A percentile compares a stretch with the other conserved stretches of the same genome.
These are phyloP conservation scores for Starmera pachycereana DNA, from an alignment of 805 yeast genomes.

Conservation along the genomic window DNA sequence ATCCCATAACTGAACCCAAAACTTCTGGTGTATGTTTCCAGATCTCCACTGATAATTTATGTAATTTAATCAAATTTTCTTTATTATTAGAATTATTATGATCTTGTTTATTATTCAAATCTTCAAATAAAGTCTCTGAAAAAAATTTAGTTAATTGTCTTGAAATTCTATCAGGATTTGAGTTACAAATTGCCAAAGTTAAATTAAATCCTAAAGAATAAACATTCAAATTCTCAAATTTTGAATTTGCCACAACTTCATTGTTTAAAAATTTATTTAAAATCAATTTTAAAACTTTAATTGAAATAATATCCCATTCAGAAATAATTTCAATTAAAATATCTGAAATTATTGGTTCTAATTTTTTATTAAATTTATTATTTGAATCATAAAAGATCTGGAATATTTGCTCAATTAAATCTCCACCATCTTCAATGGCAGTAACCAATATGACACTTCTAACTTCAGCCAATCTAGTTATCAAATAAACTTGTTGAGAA, in stretches of 20 bases:
- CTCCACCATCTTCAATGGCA: conserved; percentile 56
- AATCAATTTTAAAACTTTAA: conserved; percentile 47
- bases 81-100: conserved; percentile 15
- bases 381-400: conserved; percentile 48
- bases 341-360: conserved; percentile 57
- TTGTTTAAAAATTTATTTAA: conserved; percentile 48
- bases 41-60: conserved; percentile 48
- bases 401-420: conserved; percentile 46
- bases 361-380: conserved; percentile 35
- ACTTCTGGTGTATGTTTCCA: conserved; percentile 78
- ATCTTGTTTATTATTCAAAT: conserved; percentile 7
- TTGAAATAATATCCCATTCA: conserved; percentile 59
- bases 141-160: conserved; percentile 70
- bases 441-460: conserved; percentile 64
- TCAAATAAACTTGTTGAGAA: conserved; percentile 50
- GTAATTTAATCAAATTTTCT: conserved; percentile 48
- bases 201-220: conserved; percentile 48
- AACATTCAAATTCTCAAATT: conserved; percentile 8
- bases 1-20: conserved; percentile 62
- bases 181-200: conserved; percentile 56
- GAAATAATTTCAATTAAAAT: conserved; percentile 66
- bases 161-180: conserved; percentile 63
- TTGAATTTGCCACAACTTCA: conserved; percentile 5
- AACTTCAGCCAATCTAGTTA: conserved; percentile 64
- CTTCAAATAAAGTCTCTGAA: conserved; percentile 57